These are phyloP conservation scores for Gossypium armourianum DNA, from an alignment of 441 rosid genomes.

Conservation along the genomic window DNA sequence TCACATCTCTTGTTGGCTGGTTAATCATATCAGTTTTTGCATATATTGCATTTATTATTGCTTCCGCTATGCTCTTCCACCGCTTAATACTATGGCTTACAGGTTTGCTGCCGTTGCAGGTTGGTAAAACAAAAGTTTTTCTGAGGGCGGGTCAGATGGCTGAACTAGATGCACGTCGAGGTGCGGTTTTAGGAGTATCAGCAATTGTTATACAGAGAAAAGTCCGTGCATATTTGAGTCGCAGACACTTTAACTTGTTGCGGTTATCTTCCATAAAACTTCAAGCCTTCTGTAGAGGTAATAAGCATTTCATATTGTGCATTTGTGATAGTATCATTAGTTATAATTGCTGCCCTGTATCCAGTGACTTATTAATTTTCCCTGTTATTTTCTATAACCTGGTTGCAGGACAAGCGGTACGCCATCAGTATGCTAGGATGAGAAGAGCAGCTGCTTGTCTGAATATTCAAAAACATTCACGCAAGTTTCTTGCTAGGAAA, in stretches of 20 bases:
- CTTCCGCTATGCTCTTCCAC: not conserved
- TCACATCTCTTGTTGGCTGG: not conserved
- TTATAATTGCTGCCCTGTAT: not conserved
- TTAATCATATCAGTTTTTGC: not conserved
- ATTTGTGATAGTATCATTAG: slow-evolving; percentile 11
- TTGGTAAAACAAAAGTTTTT: slow-evolving; percentile 87
- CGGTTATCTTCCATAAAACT: slow-evolving; percentile 44
- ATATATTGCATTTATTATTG: slow-evolving; percentile 9
- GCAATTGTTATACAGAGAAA: slow-evolving; percentile 67
- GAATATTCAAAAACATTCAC: slow-evolving; percentile 61
- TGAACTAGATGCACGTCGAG: slow-evolving; percentile 71
- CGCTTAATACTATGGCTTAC: not conserved
- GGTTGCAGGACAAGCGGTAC: slow-evolving; percentile 55
- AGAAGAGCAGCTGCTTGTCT: slow-evolving; percentile 62
- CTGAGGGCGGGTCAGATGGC: slow-evolving; percentile 99
- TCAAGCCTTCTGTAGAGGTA: slow-evolving; percentile 78
- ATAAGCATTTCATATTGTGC: slow-evolving; percentile 16
- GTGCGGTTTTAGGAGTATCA: slow-evolving; percentile 59
- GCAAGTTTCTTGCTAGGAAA: slow-evolving; percentile 44
- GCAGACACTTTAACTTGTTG: slow-evolving; percentile 41
- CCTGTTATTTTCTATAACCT: slow-evolving; percentile 14
- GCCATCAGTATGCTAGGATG: slow-evolving; percentile 40
- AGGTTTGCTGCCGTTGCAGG: slow-evolving; percentile 31
- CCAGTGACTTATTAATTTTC: not conserved
- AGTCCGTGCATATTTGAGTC: slow-evolving; percentile 42